Evolutionary conservation across 352 stramenopile genomes (phyloP).

Genomic region (Pythium sp.): DNA sequence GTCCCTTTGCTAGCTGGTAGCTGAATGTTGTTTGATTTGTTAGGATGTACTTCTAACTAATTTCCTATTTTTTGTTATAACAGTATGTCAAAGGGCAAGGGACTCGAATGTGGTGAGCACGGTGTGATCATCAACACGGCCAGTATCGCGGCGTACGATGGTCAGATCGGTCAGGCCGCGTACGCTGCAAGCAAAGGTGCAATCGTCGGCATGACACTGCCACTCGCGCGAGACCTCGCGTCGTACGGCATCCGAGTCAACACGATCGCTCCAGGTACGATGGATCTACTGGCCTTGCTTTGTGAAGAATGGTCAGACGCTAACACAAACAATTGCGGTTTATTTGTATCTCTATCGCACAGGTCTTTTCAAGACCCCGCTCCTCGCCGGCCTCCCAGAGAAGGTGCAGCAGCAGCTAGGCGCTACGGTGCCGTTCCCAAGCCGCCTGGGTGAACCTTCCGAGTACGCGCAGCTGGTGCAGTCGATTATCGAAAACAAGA

Average conservation of each 20-base stretch:
- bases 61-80: conserved; percentile 9
- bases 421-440: conserved; percentile 94
- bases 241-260: conserved; percentile 94
- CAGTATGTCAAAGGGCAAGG: conserved; percentile 84
- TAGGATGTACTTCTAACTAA: background rate
- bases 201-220: conserved; percentile 96
- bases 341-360: conserved; percentile 15
- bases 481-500: conserved; percentile 96
- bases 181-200: conserved; percentile 97
- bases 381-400: conserved; percentile 94
- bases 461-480: conserved; percentile 96
- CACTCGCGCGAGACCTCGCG: conserved; percentile 94
- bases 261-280: conserved; percentile 92
- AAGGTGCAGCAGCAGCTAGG: conserved; percentile 94
- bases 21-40: background rate
- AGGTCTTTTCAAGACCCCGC: conserved; percentile 95
- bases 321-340: background rate
- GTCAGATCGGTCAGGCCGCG: conserved; percentile 95
- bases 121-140: conserved; percentile 99
- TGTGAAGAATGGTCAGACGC: background rate
- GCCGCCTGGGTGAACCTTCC: conserved; percentile 91
- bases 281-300: background rate
- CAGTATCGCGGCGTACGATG: conserved; percentile 97
- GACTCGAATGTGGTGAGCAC: conserved; percentile 79
- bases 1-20: background rate